Conservation (phyloP, 2,329 filamentous ascomycete species). For the Dothidotthia symphoricarpi region DNA sequence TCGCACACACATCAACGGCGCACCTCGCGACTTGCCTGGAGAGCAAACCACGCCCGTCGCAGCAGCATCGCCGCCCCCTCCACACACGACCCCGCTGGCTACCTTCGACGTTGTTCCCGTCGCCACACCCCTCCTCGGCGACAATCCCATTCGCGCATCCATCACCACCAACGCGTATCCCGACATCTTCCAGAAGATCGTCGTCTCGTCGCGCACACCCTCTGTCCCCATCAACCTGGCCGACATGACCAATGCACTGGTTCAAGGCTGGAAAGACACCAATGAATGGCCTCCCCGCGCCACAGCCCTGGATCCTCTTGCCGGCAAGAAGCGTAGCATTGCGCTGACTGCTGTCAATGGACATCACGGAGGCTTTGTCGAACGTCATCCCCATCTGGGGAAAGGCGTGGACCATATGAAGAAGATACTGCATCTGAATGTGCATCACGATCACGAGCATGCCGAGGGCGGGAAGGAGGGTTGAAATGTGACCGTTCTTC, state of each 20-base stretch:
- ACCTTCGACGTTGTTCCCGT: slow-evolving; percentile 62
- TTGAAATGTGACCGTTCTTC: slow-evolving; percentile 2
- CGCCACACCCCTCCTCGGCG: slow-evolving; percentile 67
- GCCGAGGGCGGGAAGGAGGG: slow-evolving; percentile 11
- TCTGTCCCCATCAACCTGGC: slow-evolving; percentile 83
- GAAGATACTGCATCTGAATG: slow-evolving; percentile 44
- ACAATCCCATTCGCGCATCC: slow-evolving; percentile 72
- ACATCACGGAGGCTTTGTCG: slow-evolving; percentile 32
- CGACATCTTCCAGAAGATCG: slow-evolving; percentile 86
- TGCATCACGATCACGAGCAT: slow-evolving; percentile 9
- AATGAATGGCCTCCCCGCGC: slow-evolving; percentile 84
- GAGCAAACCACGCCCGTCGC: slow-evolving; percentile 2
- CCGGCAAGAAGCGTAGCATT: slow-evolving; percentile 38
- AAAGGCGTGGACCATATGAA: slow-evolving; percentile 48
- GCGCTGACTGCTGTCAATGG: slow-evolving; percentile 11
- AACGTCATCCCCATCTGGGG: slow-evolving; percentile 43
- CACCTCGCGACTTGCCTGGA: not conserved
- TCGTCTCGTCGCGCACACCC: slow-evolving; percentile 75
- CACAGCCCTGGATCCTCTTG: slow-evolving; percentile 49
- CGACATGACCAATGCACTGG: slow-evolving; percentile 77
- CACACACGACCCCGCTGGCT: slow-evolving; percentile 7
- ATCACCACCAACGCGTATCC: slow-evolving; percentile 73
- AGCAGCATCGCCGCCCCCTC: slow-evolving; percentile 7
- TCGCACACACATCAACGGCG: not conserved
- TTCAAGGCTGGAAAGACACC: slow-evolving; percentile 88